Percentiles rank a stretch among this genome's conserved stretches.
phyloP scores from a whole-genome alignment of 805 yeast genomes.

The Priceomyces haplophilus region DNA sequence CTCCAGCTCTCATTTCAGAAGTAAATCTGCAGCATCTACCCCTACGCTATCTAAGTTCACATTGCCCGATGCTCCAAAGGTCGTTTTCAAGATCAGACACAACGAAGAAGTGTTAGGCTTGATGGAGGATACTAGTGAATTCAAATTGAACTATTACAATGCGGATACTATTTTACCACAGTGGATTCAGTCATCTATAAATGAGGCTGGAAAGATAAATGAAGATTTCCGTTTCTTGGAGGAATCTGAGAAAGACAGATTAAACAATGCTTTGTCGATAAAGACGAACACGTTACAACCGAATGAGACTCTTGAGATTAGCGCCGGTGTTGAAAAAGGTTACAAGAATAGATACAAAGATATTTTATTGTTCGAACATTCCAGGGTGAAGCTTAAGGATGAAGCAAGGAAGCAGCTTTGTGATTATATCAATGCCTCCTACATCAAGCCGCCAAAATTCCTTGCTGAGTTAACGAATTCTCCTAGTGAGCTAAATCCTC shows the following conservation, averaged over 20 bases:
- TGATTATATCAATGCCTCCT: slow-evolving; percentile 88
- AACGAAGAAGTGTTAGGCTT: slow-evolving; percentile 47
- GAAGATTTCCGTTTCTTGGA: slow-evolving; percentile 63
- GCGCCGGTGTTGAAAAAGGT: slow-evolving; percentile 79
- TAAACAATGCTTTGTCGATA: slow-evolving; percentile 39
- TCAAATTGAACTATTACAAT: slow-evolving; percentile 29
- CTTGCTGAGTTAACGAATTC: slow-evolving; percentile 11
- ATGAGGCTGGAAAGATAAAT: slow-evolving; percentile 16
- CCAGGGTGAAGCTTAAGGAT: slow-evolving; percentile 62
- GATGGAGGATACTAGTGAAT: slow-evolving; percentile 8
- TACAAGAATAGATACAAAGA: slow-evolving; percentile 84
- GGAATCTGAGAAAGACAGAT: slow-evolving; percentile 62
- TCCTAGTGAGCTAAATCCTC: slow-evolving; percentile 6
- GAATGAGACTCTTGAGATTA: slow-evolving; percentile 42
- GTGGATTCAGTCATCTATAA: slow-evolving; percentile 21
- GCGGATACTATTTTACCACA: slow-evolving; percentile 40
- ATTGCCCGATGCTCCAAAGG: slow-evolving; percentile 42
- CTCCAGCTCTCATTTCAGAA: not conserved
- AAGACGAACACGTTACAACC: slow-evolving; percentile 9
- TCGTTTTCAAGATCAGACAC: slow-evolving; percentile 41
- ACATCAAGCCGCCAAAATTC: slow-evolving; percentile 29
- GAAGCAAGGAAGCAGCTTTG: slow-evolving; percentile 14
- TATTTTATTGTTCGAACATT: slow-evolving; percentile 81
- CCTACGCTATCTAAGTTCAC: slow-evolving; percentile 51
- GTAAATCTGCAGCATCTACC: slow-evolving; percentile 13